Evolutionary conservation across 1,284 basidiomycete species (phyloP).

Genomic region (Testicularia cyperi): DNA sequence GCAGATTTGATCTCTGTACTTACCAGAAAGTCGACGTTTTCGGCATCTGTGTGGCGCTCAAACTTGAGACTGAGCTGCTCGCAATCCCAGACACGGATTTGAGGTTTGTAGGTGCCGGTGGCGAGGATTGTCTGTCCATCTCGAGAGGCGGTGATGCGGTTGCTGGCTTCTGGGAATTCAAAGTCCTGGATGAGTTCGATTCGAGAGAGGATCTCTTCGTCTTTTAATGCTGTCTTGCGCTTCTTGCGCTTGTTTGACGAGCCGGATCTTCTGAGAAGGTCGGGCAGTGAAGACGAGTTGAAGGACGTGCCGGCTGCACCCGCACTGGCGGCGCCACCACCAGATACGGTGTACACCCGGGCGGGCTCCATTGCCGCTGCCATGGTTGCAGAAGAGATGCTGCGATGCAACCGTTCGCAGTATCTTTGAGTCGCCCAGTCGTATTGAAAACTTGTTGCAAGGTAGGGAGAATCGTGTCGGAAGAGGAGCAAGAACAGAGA

Average conservation of each 20-base stretch:
- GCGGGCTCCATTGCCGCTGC: constrained; percentile 50
- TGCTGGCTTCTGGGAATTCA: constrained; percentile 94
- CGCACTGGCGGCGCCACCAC: constrained; percentile 34
- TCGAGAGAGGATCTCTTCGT: constrained; percentile 48
- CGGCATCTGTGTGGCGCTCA: constrained; percentile 90
- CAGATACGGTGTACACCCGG: constrained; percentile 55
- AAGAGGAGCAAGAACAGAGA: no score
- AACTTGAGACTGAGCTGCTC: constrained; percentile 92
- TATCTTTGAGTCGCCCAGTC: neutral
- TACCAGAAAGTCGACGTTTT: constrained; percentile 97
- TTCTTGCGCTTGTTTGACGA: constrained; percentile 58
- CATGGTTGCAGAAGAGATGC: constrained; percentile 11
- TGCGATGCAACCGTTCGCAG: neutral
- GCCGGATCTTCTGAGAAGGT: constrained; percentile 52
- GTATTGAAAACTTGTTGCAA: no score
- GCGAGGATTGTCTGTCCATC: constrained; percentile 91
- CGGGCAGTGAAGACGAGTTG: constrained; percentile 58
- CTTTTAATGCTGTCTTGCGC: constrained; percentile 40
- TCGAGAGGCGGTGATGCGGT: constrained; percentile 81
- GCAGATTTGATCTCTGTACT: constrained; percentile 62
- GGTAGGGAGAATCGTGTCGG: no score
- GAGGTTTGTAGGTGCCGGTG: constrained; percentile 97
- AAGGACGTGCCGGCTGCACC: constrained; percentile 49
- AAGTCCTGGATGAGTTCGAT: constrained; percentile 72
- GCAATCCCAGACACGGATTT: constrained; percentile 93